Percentiles rank a stretch among this genome's conserved stretches.
Conservation (phyloP, 2,329 filamentous ascomycete genomes). For the Colletotrichum orchidophilum region DNA sequence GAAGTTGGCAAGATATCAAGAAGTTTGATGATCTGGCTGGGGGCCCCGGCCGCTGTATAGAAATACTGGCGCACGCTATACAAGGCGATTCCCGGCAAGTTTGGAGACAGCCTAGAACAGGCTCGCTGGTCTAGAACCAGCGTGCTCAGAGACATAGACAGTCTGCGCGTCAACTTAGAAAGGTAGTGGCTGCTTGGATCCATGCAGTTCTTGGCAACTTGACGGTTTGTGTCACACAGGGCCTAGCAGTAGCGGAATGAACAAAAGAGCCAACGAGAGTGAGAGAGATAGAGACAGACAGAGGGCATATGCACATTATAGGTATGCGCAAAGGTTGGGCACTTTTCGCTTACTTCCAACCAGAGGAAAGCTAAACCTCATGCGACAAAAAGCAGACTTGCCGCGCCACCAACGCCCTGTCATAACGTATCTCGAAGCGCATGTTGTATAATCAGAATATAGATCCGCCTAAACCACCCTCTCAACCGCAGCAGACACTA, state of each 20-base stretch:
- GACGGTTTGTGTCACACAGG: background rate
- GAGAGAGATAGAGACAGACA: no score
- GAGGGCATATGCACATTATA: slow-evolving; percentile 19
- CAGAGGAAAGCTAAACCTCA: background rate
- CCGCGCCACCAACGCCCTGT: background rate
- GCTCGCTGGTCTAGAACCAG: background rate
- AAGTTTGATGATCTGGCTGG: background rate
- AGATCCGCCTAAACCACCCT: background rate
- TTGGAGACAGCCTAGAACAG: background rate
- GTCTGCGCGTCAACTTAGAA: background rate
- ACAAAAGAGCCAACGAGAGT: background rate
- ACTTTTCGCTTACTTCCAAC: background rate
- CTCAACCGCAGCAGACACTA: slow-evolving; percentile 57
- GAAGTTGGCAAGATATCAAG: background rate
- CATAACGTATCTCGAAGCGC: slow-evolving; percentile 8
- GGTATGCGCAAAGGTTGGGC: background rate
- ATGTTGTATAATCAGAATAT: background rate
- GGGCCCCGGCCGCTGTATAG: no score
- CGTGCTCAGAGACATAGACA: background rate
- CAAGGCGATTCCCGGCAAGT: background rate
- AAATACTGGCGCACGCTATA: background rate
- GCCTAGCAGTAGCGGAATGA: background rate
- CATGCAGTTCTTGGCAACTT: background rate
- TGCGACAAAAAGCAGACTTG: background rate
- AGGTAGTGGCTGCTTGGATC: background rate